These are phyloP conservation scores for Aspergillus heteromorphus DNA, from an alignment of 495 filamentous ascomycete species.

Conservation along the genomic window DNA sequence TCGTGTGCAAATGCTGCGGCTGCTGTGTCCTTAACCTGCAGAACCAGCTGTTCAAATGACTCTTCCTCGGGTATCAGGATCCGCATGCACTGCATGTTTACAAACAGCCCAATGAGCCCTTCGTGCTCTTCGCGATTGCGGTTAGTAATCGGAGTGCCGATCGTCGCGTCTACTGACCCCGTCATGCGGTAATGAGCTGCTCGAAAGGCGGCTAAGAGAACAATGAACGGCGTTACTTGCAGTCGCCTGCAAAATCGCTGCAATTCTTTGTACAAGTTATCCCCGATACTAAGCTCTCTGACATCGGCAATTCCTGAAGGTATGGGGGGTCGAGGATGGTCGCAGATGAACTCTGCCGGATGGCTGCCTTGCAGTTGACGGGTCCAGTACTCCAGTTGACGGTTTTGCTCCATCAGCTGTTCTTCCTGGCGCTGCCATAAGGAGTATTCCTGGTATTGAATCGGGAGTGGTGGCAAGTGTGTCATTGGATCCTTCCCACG, in stretches of 20 bases:
- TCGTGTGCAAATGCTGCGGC: neutral
- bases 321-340: neutral
- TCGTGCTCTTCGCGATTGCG: neutral
- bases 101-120: neutral
- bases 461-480: neutral
- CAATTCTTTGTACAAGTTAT: neutral
- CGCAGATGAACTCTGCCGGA: slow-evolving; percentile 2
- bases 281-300: neutral
- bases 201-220: neutral
- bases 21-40: neutral
- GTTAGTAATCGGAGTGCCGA: neutral
- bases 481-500: neutral
- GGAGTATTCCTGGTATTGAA: slow-evolving; percentile 1
- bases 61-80: neutral
- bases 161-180: neutral
- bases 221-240: neutral
- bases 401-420: neutral
- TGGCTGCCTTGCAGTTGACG: neutral
- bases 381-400: slow-evolving; percentile 3
- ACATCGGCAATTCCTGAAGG: neutral
- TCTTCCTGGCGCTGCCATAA: slow-evolving; percentile 1
- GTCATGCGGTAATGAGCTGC: slow-evolving; percentile 5
- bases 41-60: neutral
- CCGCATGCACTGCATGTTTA: slow-evolving; percentile 1
- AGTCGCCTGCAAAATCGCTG: neutral